Base-by-base conservation (phyloP, 1,139 yeast genomes). In the Meyerozyma smithsonii region DNA sequence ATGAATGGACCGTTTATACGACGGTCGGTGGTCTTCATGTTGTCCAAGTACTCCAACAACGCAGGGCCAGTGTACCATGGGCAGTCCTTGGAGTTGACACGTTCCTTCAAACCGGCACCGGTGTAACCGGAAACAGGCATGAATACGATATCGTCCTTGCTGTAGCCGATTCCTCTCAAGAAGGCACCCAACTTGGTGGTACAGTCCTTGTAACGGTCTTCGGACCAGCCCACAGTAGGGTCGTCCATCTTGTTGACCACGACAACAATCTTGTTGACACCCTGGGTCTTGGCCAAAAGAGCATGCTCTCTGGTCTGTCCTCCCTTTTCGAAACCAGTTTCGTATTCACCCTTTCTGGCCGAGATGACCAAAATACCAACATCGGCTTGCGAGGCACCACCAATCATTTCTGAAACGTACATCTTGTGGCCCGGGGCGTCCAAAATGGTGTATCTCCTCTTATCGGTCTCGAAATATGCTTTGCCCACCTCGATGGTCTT, bases 291-390 rank as follows among this genome's bases (percentile, higher is more conserved):
- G 52, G 98, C 97, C 64, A 92, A 77, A 50, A 92, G 75, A 35
- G 98, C 98, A 64, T 92, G 98, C 74, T 92, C 98, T 72, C 97
- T 84, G 47, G 98, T 90, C 72, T 92, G 97, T 51, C 98, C 98
- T 56, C 97, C 97, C 72, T 90, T 87, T 74, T 94, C 97, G 63
- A 92, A 92, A 49, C 98, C 98, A 46, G 98, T 94, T 73, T 92
- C 98, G 69, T 90, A 92, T 67, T 92, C 98, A 69, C 98, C 98
- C 71, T 89, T 89, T 77, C 98, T 87, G 46, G 97, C 97, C 51
- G 96, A 87, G 55, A 92, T 92, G 43, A 92, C 97, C 61, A 92
- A 79, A 52, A 92, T 81, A 66, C 97, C 98, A 48, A 92, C 92
- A 68, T 92, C 98, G 39, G 97, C 98, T 72, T 92, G 99, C 33